A percentile compares a stretch with the other conserved stretches of the same genome.
phyloP scores from a whole-genome alignment of 2,329 filamentous ascomycete genomes.

The Penicillium sp. region DNA sequence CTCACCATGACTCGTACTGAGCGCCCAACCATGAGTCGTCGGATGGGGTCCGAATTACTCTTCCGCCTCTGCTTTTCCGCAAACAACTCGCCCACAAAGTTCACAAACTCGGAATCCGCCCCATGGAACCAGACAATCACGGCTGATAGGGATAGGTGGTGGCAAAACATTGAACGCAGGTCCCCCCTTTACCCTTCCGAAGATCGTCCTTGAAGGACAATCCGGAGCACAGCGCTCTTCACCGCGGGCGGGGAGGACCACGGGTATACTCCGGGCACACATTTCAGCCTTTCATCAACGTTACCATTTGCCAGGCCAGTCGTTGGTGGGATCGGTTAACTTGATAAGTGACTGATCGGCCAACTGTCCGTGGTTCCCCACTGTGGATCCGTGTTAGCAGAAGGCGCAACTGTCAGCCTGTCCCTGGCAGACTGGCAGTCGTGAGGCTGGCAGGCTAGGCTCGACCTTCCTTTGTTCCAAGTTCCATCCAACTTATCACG shows the following conservation, averaged over 20 bases:
- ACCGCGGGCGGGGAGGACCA: background rate
- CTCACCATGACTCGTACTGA: background rate
- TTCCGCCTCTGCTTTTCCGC: background rate
- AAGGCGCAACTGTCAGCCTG: conserved; percentile 12
- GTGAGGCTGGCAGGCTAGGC: background rate
- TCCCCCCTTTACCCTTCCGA: background rate
- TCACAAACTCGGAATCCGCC: background rate
- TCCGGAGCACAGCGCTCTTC: background rate
- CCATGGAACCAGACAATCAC: background rate
- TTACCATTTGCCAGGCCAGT: background rate
- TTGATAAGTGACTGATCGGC: conserved; percentile 17
- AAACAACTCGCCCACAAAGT: background rate
- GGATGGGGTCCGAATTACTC: background rate
- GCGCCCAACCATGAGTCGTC: background rate
- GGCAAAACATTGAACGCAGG: background rate
- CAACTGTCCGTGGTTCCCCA: conserved; percentile 7
- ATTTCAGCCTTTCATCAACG: conserved; percentile 1
- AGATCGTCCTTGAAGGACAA: background rate
- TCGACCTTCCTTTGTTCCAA: background rate
- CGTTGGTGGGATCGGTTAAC: conserved; percentile 9
- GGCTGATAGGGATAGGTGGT: background rate
- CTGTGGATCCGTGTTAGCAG: conserved; percentile 10
- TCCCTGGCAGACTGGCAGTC: background rate
- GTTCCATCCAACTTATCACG: background rate
- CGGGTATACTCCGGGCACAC: background rate